Percentiles rank a stretch among this genome's conserved stretches.
These are phyloP conservation scores for Colletotrichum cordylinicola DNA, from an alignment of 2,329 filamentous ascomycete species.

Conservation along the genomic window DNA sequence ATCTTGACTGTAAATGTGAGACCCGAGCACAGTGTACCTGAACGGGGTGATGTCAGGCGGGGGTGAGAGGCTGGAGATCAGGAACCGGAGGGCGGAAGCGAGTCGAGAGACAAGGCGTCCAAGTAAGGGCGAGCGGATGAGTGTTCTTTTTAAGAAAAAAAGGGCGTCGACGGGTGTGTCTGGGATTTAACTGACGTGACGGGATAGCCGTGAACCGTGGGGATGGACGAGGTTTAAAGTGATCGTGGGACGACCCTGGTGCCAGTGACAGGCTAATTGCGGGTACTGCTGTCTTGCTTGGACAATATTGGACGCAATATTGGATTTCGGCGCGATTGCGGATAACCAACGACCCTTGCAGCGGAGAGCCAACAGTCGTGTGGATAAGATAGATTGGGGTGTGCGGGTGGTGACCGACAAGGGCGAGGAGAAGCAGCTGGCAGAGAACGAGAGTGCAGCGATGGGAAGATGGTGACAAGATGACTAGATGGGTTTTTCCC, in stretches of 20 bases:
- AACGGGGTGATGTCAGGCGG: constrained; percentile 15
- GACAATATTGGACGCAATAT: constrained; percentile 23
- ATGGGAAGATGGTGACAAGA: neutral
- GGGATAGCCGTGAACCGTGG: constrained; percentile 17
- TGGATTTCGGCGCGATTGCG: constrained; percentile 21
- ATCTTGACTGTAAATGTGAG: constrained; percentile 13
- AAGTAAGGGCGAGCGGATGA: neutral
- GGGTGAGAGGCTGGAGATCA: neutral
- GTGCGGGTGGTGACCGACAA: neutral
- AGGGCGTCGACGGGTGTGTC: neutral
- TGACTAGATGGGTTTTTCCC: neutral
- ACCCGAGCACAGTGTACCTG: constrained; percentile 9
- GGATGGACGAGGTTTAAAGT: constrained; percentile 17
- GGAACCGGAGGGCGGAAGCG: neutral
- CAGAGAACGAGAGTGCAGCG: neutral
- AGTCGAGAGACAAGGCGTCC: neutral
- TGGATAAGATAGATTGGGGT: constrained; percentile 1
- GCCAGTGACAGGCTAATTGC: constrained; percentile 19
- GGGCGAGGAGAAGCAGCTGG: neutral
- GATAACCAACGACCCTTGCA: constrained; percentile 15
- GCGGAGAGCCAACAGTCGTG: neutral
- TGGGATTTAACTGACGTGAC: neutral
- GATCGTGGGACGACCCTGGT: constrained; percentile 19
- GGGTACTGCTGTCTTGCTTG: constrained; percentile 20
- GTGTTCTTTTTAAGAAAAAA: neutral